These are phyloP conservation scores for Gynostemma pentaphyllum DNA, from an alignment of 306 rosid species.

Conservation along the genomic window DNA sequence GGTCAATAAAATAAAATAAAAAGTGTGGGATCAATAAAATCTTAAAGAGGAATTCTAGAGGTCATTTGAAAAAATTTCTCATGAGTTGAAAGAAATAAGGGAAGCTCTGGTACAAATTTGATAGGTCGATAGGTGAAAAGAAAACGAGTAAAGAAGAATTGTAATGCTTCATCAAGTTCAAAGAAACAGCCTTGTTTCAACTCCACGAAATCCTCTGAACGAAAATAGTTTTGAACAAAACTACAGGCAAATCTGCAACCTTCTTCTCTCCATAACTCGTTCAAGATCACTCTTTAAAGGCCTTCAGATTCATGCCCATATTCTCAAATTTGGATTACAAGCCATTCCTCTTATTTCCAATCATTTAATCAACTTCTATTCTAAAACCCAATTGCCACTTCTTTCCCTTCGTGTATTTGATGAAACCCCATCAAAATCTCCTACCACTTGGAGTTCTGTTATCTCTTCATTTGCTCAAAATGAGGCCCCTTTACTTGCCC, in stretches of 20 bases:
- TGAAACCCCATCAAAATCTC: constrained; percentile 26
- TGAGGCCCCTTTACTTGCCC: constrained; percentile 52
- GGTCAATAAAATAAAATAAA: too few species aligned
- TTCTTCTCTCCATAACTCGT: constrained; percentile 44
- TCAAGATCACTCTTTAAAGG: constrained; percentile 55
- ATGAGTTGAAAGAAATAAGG: too few species aligned
- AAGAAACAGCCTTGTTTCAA: neutral
- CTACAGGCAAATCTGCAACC: constrained; percentile 36
- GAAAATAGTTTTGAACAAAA: constrained; percentile 18
- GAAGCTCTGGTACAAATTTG: too few species aligned
- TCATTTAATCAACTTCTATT: constrained; percentile 69
- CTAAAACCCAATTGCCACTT: constrained; percentile 51
- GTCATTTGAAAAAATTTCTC: too few species aligned
- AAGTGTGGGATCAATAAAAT: too few species aligned
- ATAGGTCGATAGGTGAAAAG: too few species aligned
- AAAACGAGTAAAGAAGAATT: too few species aligned
- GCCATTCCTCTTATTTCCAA: constrained; percentile 50
- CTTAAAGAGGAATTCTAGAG: too few species aligned
- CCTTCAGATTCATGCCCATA: constrained; percentile 60
- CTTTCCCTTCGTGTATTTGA: constrained; percentile 36
- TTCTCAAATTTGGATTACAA: constrained; percentile 50
- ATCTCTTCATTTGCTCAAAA: constrained; percentile 68
- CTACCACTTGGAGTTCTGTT: constrained; percentile 78
- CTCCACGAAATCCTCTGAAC: constrained; percentile 13
- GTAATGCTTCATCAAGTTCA: constrained; percentile 2